Evolutionary conservation across 352 stramenopile genomes (phyloP).

Genomic region (Pythium plurisporium): DNA sequence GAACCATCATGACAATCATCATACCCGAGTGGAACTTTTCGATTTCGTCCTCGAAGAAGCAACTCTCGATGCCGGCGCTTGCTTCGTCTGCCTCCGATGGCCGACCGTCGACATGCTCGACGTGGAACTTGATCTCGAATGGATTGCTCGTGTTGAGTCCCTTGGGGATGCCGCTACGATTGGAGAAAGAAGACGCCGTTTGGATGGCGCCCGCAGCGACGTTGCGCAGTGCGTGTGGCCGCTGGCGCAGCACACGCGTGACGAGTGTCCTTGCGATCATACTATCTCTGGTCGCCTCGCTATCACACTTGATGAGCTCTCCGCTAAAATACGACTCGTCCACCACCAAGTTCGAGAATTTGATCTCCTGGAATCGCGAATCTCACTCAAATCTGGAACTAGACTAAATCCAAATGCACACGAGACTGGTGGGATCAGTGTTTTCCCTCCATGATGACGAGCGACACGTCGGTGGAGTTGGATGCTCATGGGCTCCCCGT

Average conservation of each 20-base stretch:
- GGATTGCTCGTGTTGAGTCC: slow-evolving; percentile 27
- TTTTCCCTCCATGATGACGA: no score
- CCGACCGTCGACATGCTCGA: slow-evolving; percentile 1
- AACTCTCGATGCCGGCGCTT: background rate
- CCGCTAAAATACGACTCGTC: background rate
- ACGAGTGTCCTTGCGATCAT: background rate
- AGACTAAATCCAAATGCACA: no score
- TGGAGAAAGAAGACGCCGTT: background rate
- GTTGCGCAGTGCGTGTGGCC: background rate
- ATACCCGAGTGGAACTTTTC: slow-evolving; percentile 40
- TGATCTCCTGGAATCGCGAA: slow-evolving; percentile 1
- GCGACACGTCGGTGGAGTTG: no score
- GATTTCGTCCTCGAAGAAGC: slow-evolving; percentile 31
- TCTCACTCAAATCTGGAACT: no score
- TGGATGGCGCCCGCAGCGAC: background rate
- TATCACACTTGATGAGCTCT: no score
- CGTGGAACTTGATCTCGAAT: slow-evolving; percentile 53
- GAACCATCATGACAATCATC: no score
- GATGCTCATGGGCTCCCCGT: slow-evolving; percentile 7
- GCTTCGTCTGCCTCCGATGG: background rate
- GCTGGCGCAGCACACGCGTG: background rate
- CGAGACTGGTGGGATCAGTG: no score
- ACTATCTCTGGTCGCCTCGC: no score
- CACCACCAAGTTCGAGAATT: no score
- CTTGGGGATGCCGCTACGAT: background rate